Conservation (phyloP, 768 basidiomycete genomes). For the Mycena amicta region DNA sequence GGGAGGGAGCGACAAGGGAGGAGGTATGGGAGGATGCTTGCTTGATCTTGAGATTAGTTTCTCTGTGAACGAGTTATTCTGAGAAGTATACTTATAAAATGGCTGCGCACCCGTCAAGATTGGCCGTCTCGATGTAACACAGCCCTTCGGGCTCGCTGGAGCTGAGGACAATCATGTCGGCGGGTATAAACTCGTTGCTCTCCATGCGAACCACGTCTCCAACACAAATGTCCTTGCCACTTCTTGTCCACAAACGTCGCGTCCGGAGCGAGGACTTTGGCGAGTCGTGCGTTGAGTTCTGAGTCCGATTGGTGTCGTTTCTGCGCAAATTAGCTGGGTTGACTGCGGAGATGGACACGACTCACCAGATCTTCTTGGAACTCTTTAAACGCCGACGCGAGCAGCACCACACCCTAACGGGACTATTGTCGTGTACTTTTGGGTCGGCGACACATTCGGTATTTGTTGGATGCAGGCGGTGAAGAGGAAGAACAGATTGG, state of each 20-base stretch:
- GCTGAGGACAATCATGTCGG: constrained; percentile 84
- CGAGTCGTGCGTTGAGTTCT: constrained; percentile 82
- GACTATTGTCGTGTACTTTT: constrained; percentile 90
- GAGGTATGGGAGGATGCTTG: constrained; percentile 87
- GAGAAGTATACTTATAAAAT: too few species aligned
- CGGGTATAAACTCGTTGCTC: constrained; percentile 92
- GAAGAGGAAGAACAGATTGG: constrained; percentile 98
- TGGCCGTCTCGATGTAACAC: constrained; percentile 97
- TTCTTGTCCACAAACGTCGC: constrained; percentile 71
- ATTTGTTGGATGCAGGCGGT: constrained; percentile 98
- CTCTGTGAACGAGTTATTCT: constrained; percentile 49
- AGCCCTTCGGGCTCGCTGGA: constrained; percentile 96
- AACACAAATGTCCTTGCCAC: constrained; percentile 88
- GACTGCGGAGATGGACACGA: constrained; percentile 16
- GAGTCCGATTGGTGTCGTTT: constrained; percentile 97
- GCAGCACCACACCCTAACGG: constrained; percentile 85
- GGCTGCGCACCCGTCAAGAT: constrained; percentile 92
- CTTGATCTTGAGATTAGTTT: constrained; percentile 99
- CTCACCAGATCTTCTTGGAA: constrained; percentile 89
- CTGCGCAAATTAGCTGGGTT: constrained; percentile 37
- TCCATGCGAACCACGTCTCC: constrained; percentile 93
- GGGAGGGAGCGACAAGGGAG: constrained; percentile 72
- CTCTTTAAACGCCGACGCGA: constrained; percentile 96
- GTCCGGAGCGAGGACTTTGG: constrained; percentile 71
- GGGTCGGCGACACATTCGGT: constrained; percentile 95